These are phyloP conservation scores for Dipodascopsis uninucleata DNA, from an alignment of 805 yeast genomes.

Conservation along the genomic window DNA sequence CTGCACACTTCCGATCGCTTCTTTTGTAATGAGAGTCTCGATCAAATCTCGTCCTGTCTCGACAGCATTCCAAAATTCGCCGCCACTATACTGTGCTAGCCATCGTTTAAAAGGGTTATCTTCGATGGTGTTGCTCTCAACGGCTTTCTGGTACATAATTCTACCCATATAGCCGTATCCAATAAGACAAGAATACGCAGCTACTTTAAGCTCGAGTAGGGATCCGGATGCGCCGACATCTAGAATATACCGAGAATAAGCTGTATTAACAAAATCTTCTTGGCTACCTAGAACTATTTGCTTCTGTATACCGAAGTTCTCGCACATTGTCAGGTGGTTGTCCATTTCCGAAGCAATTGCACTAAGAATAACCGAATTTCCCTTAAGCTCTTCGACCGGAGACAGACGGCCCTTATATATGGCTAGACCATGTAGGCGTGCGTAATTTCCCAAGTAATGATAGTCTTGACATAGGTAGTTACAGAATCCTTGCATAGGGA, in stretches of 20 bases:
- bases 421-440: conserved; percentile 1
- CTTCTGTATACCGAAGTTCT: not conserved
- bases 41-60: not conserved
- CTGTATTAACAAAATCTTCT: conserved; percentile 1
- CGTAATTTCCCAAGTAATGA: conserved; percentile 3
- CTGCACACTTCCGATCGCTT: not conserved
- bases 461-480: conserved; percentile 2
- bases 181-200: conserved; percentile 2
- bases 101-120: not conserved
- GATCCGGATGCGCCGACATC: conserved; percentile 1
- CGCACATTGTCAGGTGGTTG: conserved; percentile 1
- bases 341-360: conserved; percentile 1
- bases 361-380: not conserved
- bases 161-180: conserved; percentile 2
- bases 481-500: not conserved
- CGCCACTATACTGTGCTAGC: not conserved
- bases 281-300: not conserved
- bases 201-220: not conserved
- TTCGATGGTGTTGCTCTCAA: not conserved
- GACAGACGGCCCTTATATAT: not conserved
- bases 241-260: not conserved
- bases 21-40: conserved; percentile 1
- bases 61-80: not conserved
- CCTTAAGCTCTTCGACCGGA: not conserved
- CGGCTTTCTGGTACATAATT: not conserved